phyloP scores from a whole-genome alignment of 2,329 filamentous ascomycete genomes.

The Clarireedia homoeocarpa region DNA sequence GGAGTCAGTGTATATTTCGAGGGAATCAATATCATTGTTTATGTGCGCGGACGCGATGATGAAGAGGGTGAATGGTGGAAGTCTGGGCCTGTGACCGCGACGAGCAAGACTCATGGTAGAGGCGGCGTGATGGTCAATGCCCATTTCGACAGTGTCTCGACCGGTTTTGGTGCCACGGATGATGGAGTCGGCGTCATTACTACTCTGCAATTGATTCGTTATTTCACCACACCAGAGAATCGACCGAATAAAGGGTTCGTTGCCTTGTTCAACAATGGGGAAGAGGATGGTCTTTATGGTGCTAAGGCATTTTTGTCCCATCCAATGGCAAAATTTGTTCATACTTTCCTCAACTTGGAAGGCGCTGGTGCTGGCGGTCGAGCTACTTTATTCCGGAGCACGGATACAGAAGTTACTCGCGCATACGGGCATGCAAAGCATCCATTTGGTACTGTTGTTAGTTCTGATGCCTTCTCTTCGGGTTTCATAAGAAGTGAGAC shows the following conservation, averaged over 20 bases:
- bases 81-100: slow-evolving; percentile 20
- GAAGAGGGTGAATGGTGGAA: slow-evolving; percentile 69
- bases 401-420: slow-evolving; percentile 76
- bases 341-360: slow-evolving; percentile 90
- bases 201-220: slow-evolving; percentile 74
- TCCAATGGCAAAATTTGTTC: slow-evolving; percentile 69
- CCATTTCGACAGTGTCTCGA: slow-evolving; percentile 84
- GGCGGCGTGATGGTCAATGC: slow-evolving; percentile 88
- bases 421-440: slow-evolving; percentile 65
- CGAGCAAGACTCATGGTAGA: slow-evolving; percentile 44
- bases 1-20: slow-evolving; percentile 70
- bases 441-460: slow-evolving; percentile 79
- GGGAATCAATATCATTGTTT: slow-evolving; percentile 85
- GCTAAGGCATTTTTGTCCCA: slow-evolving; percentile 79
- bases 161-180: slow-evolving; percentile 87
- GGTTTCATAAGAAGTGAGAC: slow-evolving; percentile 78
- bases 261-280: slow-evolving; percentile 85
- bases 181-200: slow-evolving; percentile 88
- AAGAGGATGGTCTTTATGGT: slow-evolving; percentile 88
- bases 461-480: slow-evolving; percentile 73
- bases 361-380: slow-evolving; percentile 88
- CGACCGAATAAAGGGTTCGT: slow-evolving; percentile 75
- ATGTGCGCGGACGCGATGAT: slow-evolving; percentile 76
- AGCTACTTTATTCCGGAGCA: slow-evolving; percentile 79
- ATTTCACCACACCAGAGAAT: slow-evolving; percentile 67